Evolutionary conservation across 2,329 filamentous ascomycete genomes (phyloP).

Genomic region (Ceratocystis cubensis): DNA sequence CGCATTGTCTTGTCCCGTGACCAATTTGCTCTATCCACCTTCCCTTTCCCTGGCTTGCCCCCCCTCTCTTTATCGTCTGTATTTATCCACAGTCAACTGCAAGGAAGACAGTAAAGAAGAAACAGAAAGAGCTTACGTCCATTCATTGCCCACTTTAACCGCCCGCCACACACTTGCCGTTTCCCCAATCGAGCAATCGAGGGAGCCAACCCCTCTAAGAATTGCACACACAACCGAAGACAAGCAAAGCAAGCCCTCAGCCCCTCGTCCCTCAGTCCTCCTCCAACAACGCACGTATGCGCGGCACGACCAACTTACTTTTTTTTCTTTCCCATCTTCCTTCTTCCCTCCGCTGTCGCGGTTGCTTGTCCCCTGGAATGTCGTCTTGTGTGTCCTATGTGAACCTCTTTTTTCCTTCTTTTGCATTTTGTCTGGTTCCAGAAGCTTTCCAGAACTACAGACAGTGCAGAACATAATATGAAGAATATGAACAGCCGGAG

Average conservation of each 20-base stretch:
- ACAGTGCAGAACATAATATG: not conserved
- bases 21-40: not conserved
- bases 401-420: conserved; percentile 2
- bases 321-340: not conserved
- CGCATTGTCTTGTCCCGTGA: not conserved
- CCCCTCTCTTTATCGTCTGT: not conserved
- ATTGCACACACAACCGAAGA: not conserved
- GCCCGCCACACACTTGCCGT: not conserved
- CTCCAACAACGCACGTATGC: not conserved
- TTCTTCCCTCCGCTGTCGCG: not conserved
- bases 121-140: not conserved
- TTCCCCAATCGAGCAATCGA: not conserved
- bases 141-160: not conserved
- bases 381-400: not conserved
- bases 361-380: not conserved
- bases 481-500: not conserved
- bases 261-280: not conserved
- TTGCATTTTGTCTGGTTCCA: conserved; percentile 6
- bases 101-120: conserved; percentile 7
- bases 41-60: not conserved
- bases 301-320: not conserved
- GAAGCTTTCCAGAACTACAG: conserved; percentile 15
- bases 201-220: not conserved
- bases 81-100: not conserved
- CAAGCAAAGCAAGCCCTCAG: not conserved